Conservation (phyloP, 2,329 filamentous ascomycete genomes). For the Lasiodiplodia hormozganensis region DNA sequence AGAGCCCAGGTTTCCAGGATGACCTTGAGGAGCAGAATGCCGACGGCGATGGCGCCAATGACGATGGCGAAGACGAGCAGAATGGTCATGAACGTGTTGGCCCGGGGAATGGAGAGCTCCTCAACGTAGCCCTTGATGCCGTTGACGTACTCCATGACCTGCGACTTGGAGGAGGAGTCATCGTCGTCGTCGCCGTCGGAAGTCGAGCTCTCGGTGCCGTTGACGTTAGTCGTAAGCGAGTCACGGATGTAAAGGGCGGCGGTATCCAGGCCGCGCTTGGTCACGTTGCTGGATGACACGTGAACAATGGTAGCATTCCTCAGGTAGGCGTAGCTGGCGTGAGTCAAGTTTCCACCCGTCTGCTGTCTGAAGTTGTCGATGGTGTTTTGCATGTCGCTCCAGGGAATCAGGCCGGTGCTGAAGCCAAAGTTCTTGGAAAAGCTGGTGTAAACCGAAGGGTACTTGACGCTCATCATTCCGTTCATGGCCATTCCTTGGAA, state of each 20-base stretch:
- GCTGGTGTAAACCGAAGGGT: constrained; percentile 85
- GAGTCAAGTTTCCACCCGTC: constrained; percentile 87
- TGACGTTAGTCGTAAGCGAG: constrained; percentile 43
- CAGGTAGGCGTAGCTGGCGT: constrained; percentile 77
- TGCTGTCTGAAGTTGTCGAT: constrained; percentile 83
- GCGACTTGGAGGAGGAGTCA: constrained; percentile 29
- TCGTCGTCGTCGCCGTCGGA: constrained; percentile 34
- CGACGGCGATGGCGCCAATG: constrained; percentile 81
- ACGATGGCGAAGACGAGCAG: constrained; percentile 87
- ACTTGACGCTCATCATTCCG: constrained; percentile 91
- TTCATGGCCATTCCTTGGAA: constrained; percentile 95
- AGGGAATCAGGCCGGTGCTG: constrained; percentile 82
- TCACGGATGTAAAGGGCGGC: constrained; percentile 43
- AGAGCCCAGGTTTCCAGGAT: constrained; percentile 90
- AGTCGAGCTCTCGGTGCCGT: constrained; percentile 43
- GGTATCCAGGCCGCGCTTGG: constrained; percentile 60
- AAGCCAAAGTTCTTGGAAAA: constrained; percentile 95
- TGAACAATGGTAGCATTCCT: constrained; percentile 77
- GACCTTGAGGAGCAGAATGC: constrained; percentile 88
- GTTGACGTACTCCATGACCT: constrained; percentile 64
- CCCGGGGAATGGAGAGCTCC: constrained; percentile 80
- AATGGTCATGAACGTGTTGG: constrained; percentile 96
- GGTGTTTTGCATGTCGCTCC: constrained; percentile 76
- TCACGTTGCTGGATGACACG: constrained; percentile 58
- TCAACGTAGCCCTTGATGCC: constrained; percentile 86